Conservation (phyloP, 768 basidiomycete species). For the Hirschioporus abietinus region DNA sequence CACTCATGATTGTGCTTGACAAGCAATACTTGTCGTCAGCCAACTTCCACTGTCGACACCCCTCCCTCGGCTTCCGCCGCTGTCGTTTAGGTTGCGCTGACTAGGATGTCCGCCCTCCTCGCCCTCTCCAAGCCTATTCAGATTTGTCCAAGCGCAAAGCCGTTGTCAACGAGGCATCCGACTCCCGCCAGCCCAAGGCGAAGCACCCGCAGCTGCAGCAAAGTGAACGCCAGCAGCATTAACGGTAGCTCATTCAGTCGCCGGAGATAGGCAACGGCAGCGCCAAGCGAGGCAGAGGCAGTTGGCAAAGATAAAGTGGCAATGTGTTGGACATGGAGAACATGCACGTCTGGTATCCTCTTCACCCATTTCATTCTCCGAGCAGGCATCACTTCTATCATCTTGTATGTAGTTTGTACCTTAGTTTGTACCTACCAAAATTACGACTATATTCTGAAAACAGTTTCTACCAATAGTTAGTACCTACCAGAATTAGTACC, state of each 20-base stretch:
- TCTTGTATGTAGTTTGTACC: no score
- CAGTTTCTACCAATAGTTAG: no score
- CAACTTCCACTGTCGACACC: conserved; percentile 50
- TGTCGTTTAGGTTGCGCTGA: conserved; percentile 60
- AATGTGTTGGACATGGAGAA: no score
- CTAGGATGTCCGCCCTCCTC: conserved; percentile 61
- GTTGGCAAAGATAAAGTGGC: not conserved
- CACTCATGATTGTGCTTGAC: conserved; percentile 13
- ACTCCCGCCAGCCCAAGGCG: conserved; percentile 12
- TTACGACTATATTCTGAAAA: no score
- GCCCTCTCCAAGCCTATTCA: conserved; percentile 54
- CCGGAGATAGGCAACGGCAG: conserved; percentile 21
- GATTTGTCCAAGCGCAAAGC: conserved; percentile 27
- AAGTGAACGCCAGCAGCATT: conserved; percentile 35
- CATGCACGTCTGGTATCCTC: no score
- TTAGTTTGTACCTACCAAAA: no score
- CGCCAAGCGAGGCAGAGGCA: conserved; percentile 21
- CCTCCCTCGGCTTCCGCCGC: conserved; percentile 67
- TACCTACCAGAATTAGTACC: no score
- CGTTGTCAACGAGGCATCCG: conserved; percentile 23
- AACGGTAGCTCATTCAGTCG: conserved; percentile 24
- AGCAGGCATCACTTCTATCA: no score
- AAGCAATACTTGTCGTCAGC: conserved; percentile 21
- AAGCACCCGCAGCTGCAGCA: conserved; percentile 24
- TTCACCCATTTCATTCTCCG: no score